Evolutionary conservation across 148 eudicot species (phyloP), one percentile per base, ranked within the genome.

Genomic region (Rhododendron mucronatum): DNA sequence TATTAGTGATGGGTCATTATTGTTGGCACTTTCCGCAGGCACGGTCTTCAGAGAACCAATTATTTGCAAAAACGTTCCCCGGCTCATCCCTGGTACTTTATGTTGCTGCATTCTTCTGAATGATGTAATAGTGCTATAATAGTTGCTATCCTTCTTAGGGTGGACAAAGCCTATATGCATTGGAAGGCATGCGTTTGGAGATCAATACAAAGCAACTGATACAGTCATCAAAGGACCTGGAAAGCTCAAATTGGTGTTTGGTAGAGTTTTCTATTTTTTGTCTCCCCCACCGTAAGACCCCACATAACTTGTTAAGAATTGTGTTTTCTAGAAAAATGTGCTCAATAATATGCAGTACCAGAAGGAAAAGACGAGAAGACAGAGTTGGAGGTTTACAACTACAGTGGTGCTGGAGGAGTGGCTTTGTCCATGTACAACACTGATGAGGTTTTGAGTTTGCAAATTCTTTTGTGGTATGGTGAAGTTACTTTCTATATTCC

Each of bases 121-220:
- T 57, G n/a, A 78, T 15, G 37, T 39, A 47, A 3, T 41, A 69
- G 44, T 14, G 63, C 18, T 78, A 10, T 33, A 81, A 14, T 59
- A 61, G 20, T 47, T 69, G 74, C 53, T 41, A 20, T n/a, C 73
- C 37, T n/a, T 83, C 21, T 83, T 85, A 91, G 93, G 91, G 47
- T 94, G 96, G 96, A 93, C 90, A 51, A 92, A 91, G 92, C 95
- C 96, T 41, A 93, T 94, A 84, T 94, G 95, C 89, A 94, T 94
- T 78, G 96, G 96, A 80, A 94, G 96, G 80, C 96, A 94, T 91
- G 96, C 96, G 59, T 94, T 93, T 88, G 96, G 96, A 41, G 95
- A 94, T 87, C 96, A 94, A 82, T 94, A 94, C 84, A 89, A 84
- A 91, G 96, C 96, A 78, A 93, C 96, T 86, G 96, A 94, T 85